These are phyloP conservation scores for Elsinoe batatas DNA, from an alignment of 2,329 filamentous ascomycete genomes.

Conservation along the genomic window DNA sequence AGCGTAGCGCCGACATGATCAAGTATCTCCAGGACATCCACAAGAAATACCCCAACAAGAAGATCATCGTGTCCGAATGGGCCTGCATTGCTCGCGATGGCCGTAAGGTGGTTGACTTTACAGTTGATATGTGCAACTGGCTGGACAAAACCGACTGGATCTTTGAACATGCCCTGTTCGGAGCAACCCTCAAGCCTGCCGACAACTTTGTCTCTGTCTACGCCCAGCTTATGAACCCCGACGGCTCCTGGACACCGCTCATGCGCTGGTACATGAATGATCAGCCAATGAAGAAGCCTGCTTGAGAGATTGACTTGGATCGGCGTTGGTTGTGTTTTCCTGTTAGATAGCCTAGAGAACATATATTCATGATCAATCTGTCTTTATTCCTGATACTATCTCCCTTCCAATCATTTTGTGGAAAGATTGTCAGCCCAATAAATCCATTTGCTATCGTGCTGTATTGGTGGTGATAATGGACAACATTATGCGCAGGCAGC, in stretches of 20 bases:
- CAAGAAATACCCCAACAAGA: conserved; percentile 28
- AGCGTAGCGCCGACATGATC: conserved; percentile 27
- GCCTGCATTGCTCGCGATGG: conserved; percentile 32
- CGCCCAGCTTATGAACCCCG: conserved; percentile 37
- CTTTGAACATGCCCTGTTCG: conserved; percentile 28
- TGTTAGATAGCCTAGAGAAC: neutral
- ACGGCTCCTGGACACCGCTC: conserved; percentile 32
- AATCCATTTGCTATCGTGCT: too few relatives aligned
- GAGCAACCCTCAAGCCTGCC: conserved; percentile 33
- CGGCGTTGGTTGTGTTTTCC: neutral
- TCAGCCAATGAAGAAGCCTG: conserved; percentile 17
- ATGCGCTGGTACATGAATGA: conserved; percentile 23
- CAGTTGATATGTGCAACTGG: conserved; percentile 33
- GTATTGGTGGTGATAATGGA: too few relatives aligned
- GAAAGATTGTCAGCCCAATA: neutral
- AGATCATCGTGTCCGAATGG: conserved; percentile 35
- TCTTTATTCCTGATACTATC: too few relatives aligned
- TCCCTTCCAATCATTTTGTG: neutral
- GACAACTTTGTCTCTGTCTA: conserved; percentile 39
- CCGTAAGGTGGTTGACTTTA: conserved; percentile 32
- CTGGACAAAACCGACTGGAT: conserved; percentile 35
- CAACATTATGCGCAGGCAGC: too few relatives aligned
- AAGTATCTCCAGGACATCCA: conserved; percentile 30
- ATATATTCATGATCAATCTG: neutral
- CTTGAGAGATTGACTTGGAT: neutral